A percentile compares a stretch with the other conserved stretches of the same genome.
Evolutionary conservation across 2,329 filamentous ascomycete species (phyloP).

Genomic region (Passalora sequoiae): DNA sequence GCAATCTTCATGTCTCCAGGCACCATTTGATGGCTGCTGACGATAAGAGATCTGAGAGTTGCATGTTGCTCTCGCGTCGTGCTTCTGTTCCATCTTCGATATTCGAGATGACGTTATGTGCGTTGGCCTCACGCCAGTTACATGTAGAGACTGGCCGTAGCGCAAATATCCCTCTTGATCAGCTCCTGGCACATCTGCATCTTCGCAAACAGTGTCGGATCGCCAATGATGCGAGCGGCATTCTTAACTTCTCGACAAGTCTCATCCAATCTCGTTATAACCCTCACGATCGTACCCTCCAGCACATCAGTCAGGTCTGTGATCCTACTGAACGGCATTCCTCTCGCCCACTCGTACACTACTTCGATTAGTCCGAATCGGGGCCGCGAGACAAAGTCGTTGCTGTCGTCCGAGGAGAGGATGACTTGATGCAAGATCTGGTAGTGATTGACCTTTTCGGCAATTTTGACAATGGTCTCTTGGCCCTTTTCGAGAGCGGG

Average conservation of each 20-base stretch:
- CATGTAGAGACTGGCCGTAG: slow-evolving; percentile 84
- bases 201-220: slow-evolving; percentile 87
- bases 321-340: slow-evolving; percentile 98
- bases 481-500: slow-evolving; percentile 75
- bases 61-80: too few relatives aligned
- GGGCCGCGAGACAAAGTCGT: slow-evolving; percentile 81
- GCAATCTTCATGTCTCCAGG: too few relatives aligned
- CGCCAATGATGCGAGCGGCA: slow-evolving; percentile 88
- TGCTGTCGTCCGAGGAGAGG: slow-evolving; percentile 79
- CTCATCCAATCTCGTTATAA: slow-evolving; percentile 90
- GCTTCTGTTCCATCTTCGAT: too few relatives aligned
- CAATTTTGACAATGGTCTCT: slow-evolving; percentile 80
- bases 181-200: slow-evolving; percentile 97
- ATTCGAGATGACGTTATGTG: too few relatives aligned
- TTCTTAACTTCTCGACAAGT: slow-evolving; percentile 97
- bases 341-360: slow-evolving; percentile 95
- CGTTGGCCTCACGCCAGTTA: too few relatives aligned
- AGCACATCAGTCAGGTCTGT: slow-evolving; percentile 93
- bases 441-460: slow-evolving; percentile 84
- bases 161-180: slow-evolving; percentile 93
- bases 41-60: too few relatives aligned
- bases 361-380: slow-evolving; percentile 95
- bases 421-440: slow-evolving; percentile 92
- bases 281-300: slow-evolving; percentile 93
- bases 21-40: too few relatives aligned